phyloP scores from a whole-genome alignment of 148 eudicot genomes.

The Cornus suecica region DNA sequence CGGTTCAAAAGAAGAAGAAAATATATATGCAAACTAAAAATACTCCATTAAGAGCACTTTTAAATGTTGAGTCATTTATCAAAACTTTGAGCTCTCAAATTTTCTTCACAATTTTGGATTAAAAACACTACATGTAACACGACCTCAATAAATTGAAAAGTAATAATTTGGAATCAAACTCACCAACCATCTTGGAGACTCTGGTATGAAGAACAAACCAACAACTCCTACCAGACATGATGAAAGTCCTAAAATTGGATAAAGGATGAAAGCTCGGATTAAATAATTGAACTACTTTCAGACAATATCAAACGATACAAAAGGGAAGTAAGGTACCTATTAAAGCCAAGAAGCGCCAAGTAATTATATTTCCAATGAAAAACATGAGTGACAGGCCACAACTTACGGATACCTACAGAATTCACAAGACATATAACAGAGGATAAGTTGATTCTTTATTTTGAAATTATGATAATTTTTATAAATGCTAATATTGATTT shows the following conservation, averaged over 20 bases:
- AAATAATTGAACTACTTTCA: background rate
- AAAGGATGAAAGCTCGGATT: no score
- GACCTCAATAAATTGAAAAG: background rate
- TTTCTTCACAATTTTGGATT: no score
- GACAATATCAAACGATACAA: background rate
- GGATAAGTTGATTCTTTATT: background rate
- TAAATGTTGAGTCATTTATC: background rate
- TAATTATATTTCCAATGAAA: constrained; percentile 33
- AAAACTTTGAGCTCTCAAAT: no score
- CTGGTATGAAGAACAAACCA: constrained; percentile 17
- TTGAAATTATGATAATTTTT: background rate
- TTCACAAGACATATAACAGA: background rate
- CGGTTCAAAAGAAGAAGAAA: no score
- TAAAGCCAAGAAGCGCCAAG: constrained; percentile 40
- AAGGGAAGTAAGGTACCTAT: constrained; percentile 15
- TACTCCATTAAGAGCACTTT: background rate
- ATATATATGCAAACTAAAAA: no score
- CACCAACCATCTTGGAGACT: constrained; percentile 20
- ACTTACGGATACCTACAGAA: constrained; percentile 25
- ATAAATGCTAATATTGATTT: no score
- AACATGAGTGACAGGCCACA: constrained; percentile 30
- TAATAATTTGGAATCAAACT: background rate
- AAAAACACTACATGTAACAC: background rate
- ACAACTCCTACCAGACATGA: constrained; percentile 5
- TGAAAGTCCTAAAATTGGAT: background rate